These are phyloP conservation scores for Gymnopilus dilepis DNA, from an alignment of 768 basidiomycete genomes.

Conservation along the genomic window DNA sequence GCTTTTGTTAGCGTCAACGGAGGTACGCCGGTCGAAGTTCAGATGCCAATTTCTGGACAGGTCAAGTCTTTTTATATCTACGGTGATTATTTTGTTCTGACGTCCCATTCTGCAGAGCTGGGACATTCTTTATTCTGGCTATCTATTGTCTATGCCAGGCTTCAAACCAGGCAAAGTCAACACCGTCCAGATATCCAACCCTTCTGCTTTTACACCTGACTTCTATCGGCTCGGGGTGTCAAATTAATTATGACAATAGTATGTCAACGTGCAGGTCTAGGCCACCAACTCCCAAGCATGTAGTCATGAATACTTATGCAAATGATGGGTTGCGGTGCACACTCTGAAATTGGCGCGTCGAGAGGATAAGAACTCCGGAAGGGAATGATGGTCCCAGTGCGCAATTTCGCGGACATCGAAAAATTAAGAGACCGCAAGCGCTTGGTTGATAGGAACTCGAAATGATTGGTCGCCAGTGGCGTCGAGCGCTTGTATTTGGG, in stretches of 20 bases:
- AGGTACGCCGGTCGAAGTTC: conserved; percentile 44
- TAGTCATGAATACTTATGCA: neutral
- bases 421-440: neutral
- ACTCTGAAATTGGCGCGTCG: neutral
- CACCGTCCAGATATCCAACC: conserved; percentile 50
- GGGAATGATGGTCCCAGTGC: conserved; percentile 2
- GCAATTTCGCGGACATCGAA: conserved; percentile 7
- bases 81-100: neutral
- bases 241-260: conserved; percentile 21
- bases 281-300: neutral
- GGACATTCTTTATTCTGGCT: conserved; percentile 49
- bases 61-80: conserved; percentile 28
- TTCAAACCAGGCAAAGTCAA: conserved; percentile 51
- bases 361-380: neutral
- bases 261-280: neutral
- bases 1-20: conserved; percentile 53
- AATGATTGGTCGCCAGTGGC: neutral
- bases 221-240: conserved; percentile 46
- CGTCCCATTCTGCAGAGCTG: conserved; percentile 40
- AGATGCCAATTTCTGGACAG: conserved; percentile 55
- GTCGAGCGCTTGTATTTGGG: neutral
- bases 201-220: conserved; percentile 46
- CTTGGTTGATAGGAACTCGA: neutral
- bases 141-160: conserved; percentile 45
- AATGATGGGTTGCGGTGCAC: too few relatives aligned